These are phyloP conservation scores for Fusarium kyushuense DNA, from an alignment of 2,329 filamentous ascomycete genomes.

Conservation along the genomic window DNA sequence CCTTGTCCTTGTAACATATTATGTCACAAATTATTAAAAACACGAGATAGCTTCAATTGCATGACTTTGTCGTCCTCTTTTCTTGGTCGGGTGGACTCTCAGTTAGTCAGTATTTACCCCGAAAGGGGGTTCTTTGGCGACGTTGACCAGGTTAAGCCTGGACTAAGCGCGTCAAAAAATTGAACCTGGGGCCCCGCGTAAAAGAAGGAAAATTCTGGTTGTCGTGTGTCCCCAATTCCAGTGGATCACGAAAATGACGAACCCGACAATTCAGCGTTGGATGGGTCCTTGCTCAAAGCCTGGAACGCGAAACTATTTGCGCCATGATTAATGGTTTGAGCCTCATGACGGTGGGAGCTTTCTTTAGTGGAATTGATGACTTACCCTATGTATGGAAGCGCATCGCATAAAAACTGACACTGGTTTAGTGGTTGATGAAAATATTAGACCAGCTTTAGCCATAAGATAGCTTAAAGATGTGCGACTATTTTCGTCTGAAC, in stretches of 20 bases:
- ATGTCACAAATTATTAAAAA: neutral
- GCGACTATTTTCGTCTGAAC: too few species aligned
- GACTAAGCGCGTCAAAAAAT: neutral
- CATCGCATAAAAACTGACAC: too few species aligned
- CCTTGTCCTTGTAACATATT: neutral
- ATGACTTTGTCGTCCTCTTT: neutral
- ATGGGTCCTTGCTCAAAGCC: neutral
- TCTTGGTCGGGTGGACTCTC: constrained; percentile 11
- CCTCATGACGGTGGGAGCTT: neutral
- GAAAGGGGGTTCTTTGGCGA: constrained; percentile 21
- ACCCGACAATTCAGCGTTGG: neutral
- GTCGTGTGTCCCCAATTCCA: constrained; percentile 24
- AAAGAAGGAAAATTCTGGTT: constrained; percentile 8
- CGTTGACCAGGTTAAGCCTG: neutral
- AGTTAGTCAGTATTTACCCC: constrained; percentile 21
- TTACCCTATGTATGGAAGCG: too few species aligned
- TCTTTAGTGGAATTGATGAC: too few species aligned
- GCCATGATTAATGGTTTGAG: neutral
- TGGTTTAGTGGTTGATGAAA: too few species aligned
- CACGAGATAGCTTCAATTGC: constrained; percentile 6
- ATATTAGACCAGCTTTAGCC: too few species aligned
- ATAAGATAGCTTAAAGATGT: too few species aligned
- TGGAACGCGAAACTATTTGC: neutral
- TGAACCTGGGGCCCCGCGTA: constrained; percentile 30
- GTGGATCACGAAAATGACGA: constrained; percentile 17